Base-by-base conservation (phyloP, 2,329 filamentous ascomycete genomes). In the Hypoxylon sp. region DNA sequence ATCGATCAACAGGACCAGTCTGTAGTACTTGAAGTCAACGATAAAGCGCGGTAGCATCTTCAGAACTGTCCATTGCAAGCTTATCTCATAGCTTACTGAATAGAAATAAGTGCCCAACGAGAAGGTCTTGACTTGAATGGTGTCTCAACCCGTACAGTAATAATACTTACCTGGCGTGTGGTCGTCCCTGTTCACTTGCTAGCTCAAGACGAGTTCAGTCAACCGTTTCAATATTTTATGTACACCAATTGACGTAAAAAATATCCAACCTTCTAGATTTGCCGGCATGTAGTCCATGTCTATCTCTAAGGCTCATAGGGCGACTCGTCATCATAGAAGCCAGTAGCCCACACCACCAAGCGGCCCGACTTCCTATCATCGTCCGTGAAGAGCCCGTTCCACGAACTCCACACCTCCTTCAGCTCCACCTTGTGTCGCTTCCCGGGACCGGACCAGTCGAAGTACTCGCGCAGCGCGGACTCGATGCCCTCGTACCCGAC, bases 381-480 rank as follows among this genome's bases (percentile, higher is more conserved):
- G 73, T 90, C 88, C 67, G 86, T 87, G 73, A 89, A 89, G 49
- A 87, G 77, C 9, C 86, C 87, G 72, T 90, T 90, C 77, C 83
- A 87, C 2, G 80, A 82, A 38, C 79, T 78, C 87, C 87, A 90
- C 6, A 82, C 84, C 67, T 82, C 80, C 11, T 65, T 79, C 8
- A 85, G 72, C 59, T 70, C 68, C n/a, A 84, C 78, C 2, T 80
- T 81, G 26, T 83, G 76, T 0, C 76, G 73, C n/a, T 72, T 75
- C 1, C 81, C 81, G 22, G 78, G 74, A 1, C 77, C 70, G 16
- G 78, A 76, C 3, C 70, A 45, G 8, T 73, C 76, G 60, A 86
- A 81, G 63, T 84, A 87, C 2, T 78, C 77, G 30, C 69, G 72
- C 60, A 89, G 65, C 59, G 78, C 78, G 0, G 71, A 73, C 72